Conservation (phyloP, 306 rosid species). For the Luffa aegyptiaca region DNA sequence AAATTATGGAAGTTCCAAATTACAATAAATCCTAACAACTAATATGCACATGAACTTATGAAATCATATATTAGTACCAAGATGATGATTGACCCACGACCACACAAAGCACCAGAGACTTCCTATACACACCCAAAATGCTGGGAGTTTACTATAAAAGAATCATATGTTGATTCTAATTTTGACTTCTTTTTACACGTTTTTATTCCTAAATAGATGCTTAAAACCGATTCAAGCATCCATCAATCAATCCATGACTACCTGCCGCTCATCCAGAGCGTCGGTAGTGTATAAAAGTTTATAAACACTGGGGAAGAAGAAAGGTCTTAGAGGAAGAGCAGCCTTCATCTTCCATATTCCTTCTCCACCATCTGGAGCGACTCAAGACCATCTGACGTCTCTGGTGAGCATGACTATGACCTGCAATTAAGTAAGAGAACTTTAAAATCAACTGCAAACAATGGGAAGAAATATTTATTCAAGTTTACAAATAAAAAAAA, state of each 20-base stretch:
- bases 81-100: slow-evolving; percentile 41
- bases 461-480: background rate
- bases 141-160: slow-evolving; percentile 52
- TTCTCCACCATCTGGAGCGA: slow-evolving; percentile 63
- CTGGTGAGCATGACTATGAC: slow-evolving; percentile 89
- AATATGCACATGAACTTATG: slow-evolving; percentile 53
- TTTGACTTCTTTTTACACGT: slow-evolving; percentile 3
- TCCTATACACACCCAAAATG: slow-evolving; percentile 67
- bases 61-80: slow-evolving; percentile 11
- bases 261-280: slow-evolving; percentile 44
- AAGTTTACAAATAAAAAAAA: background rate
- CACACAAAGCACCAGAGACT: slow-evolving; percentile 46
- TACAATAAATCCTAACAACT: slow-evolving; percentile 37
- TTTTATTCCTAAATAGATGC: slow-evolving; percentile 51
- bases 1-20: slow-evolving; percentile 26
- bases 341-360: slow-evolving; percentile 51
- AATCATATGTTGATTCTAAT: slow-evolving; percentile 88
- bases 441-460: background rate
- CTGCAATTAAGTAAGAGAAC: slow-evolving; percentile 34
- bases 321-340: slow-evolving; percentile 48
- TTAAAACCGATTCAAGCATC: slow-evolving; percentile 67
- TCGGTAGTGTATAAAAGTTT: slow-evolving; percentile 34
- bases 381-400: slow-evolving; percentile 52
- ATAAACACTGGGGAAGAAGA: slow-evolving; percentile 43
- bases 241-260: slow-evolving; percentile 47